These are phyloP conservation scores for Gamarada debralockiae DNA, from an alignment of 495 filamentous ascomycete species.

Conservation along the genomic window DNA sequence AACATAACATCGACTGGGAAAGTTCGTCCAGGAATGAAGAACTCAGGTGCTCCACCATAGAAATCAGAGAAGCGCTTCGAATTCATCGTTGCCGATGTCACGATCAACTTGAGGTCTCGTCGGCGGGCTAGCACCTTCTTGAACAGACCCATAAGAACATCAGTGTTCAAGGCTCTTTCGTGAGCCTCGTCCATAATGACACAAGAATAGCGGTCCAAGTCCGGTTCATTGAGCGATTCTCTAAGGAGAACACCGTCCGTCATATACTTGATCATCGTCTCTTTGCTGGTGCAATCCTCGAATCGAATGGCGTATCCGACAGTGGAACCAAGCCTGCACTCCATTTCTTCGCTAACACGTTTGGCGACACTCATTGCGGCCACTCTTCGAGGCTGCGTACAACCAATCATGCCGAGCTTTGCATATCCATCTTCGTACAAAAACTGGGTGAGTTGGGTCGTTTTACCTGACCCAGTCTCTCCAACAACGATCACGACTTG, in stretches of 20 bases:
- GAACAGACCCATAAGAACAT: constrained; percentile 95
- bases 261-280: constrained; percentile 99
- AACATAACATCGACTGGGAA: constrained; percentile 98
- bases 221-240: constrained; percentile 85
- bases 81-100: constrained; percentile 99
- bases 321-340: constrained; percentile 80
- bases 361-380: constrained; percentile 99
- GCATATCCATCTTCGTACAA: constrained; percentile 92
- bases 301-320: constrained; percentile 99
- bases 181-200: constrained; percentile 99
- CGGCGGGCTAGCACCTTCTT: constrained; percentile 92
- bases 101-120: constrained; percentile 91
- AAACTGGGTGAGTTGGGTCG: constrained; percentile 94
- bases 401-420: constrained; percentile 83
- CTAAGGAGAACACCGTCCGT: constrained; percentile 95
- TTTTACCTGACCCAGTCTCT: constrained; percentile 95
- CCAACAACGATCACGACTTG: constrained; percentile 96
- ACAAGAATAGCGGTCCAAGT: constrained; percentile 95
- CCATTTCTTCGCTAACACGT: constrained; percentile 98
- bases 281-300: constrained; percentile 93
- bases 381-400: constrained; percentile 91
- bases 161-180: constrained; percentile 94
- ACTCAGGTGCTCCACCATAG: constrained; percentile 96
- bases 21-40: constrained; percentile 92
- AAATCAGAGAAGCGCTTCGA: constrained; percentile 93